These are phyloP conservation scores for Gastrodia elata DNA, from an alignment of 106 monocot species.

Conservation along the genomic window DNA sequence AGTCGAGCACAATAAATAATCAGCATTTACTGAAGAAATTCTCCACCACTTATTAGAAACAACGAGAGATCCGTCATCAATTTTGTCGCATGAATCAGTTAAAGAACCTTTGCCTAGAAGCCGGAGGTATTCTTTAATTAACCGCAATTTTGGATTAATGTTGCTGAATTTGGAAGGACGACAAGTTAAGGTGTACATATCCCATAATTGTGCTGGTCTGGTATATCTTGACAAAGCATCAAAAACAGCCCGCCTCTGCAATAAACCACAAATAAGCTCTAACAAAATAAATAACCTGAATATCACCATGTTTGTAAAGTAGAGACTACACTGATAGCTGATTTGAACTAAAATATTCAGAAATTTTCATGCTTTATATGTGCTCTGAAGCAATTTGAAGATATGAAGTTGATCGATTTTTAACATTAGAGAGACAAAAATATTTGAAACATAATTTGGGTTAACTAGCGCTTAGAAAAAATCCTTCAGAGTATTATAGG, in stretches of 20 bases:
- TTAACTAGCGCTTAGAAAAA: background rate
- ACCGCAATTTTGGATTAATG: conserved; percentile 49
- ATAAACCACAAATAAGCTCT: background rate
- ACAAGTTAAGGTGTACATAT: conserved; percentile 73
- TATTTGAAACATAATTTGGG: background rate
- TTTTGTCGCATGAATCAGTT: conserved; percentile 12
- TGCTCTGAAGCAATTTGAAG: no score
- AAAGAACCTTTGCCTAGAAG: conserved; percentile 49
- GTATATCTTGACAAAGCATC: conserved; percentile 63
- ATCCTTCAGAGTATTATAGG: background rate
- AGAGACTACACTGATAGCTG: background rate
- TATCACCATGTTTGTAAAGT: background rate
- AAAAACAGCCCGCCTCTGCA: conserved; percentile 66
- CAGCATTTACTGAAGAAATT: conserved; percentile 52
- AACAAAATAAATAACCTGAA: background rate
- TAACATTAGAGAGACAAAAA: background rate
- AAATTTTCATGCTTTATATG: background rate
- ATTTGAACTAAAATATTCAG: background rate
- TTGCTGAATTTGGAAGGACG: conserved; percentile 62
- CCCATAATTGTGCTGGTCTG: conserved; percentile 55
- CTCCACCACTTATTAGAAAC: conserved; percentile 73
- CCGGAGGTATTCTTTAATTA: conserved; percentile 71
- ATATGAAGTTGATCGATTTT: background rate
- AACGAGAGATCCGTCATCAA: conserved; percentile 29
- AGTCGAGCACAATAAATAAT: conserved; percentile 60